Base-by-base conservation (phyloP, 2,329 filamentous ascomycete species). In the Alternaria dauci region DNA sequence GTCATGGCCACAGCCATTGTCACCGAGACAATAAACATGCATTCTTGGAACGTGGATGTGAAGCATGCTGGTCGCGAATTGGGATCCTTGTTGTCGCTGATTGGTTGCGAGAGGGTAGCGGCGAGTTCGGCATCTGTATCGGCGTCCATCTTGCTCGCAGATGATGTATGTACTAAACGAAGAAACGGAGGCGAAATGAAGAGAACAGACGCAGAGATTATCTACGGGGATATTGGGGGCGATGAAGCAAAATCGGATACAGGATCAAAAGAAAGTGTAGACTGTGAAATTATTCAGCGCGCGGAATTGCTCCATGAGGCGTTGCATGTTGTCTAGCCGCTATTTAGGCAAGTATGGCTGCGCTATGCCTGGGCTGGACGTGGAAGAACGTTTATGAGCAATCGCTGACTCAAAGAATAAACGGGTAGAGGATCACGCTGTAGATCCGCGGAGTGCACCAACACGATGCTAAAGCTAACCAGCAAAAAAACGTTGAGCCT, bases 1-100 rank as follows among this genome's bases (percentile, higher is more conserved):
- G 83, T 84, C 70, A 88, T 87, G 4, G 86, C 88, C 44, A 90
- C 88, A 2, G 88, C 88, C 79, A 90, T 86, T 2, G 89, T 91
- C 9, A 88, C 86, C 39, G 88, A 88, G 18, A 88, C 73, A 16
- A 91, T 86, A 69, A 91, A 91, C 2, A 88, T 78, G 38, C 87
- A 81, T 79, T 91, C 89, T 68, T 90, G 86, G 2, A 86, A 56
- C 0, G 87, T 89, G 42, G 82, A 88, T 42, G 77, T 83, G 81
- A 91, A 91, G 76, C 86, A 89, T 68, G 77, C 81, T 30, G 87
- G 87, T 8, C 87, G 71, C 30, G 69, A 71, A 55, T 77, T 75
- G 20, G 72, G 73, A 14, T 76, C 71, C 42, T 66, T 66, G 16
- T 72, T 68, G 16, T 72, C 69, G 30, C 57, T 69, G 61, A 65